A percentile compares a stretch with the other conserved stretches of the same genome.
These are phyloP conservation scores for Entelexis paramagnoliae DNA, from an alignment of 1,139 yeast genomes.

Conservation along the genomic window DNA sequence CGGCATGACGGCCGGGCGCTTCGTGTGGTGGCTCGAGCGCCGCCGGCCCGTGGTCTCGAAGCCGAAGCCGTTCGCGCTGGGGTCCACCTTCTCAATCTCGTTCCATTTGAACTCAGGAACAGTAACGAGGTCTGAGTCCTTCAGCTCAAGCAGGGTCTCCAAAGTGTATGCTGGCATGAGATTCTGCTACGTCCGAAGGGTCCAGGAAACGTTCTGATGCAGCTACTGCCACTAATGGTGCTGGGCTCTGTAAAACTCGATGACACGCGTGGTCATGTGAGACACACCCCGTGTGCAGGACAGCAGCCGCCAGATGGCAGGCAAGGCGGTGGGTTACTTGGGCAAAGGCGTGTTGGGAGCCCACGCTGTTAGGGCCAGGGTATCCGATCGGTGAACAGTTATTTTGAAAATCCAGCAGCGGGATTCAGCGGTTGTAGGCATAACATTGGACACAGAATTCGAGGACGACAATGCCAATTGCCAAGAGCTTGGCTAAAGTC, in stretches of 20 bases:
- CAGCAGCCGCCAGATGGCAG: no score
- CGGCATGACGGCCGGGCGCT: slow-evolving; percentile 22
- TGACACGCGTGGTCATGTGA: not conserved
- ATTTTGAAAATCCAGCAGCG: not conserved
- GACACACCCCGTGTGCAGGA: no score
- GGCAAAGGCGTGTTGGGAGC: not conserved
- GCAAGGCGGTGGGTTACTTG: not conserved
- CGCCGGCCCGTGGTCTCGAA: slow-evolving; percentile 12
- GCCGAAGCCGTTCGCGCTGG: slow-evolving; percentile 11
- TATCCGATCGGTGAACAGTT: not conserved
- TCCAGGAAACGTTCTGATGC: not conserved
- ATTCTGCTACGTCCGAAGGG: not conserved
- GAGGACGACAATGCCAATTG: slow-evolving; percentile 56
- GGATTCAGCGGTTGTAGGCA: not conserved
- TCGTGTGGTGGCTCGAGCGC: slow-evolving; percentile 17
- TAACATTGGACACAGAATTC: not conserved
- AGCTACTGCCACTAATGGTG: not conserved
- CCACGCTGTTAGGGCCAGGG: no score
- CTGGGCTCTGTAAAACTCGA: not conserved
- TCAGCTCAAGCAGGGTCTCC: slow-evolving; percentile 23
- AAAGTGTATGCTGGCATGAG: slow-evolving; percentile 25
- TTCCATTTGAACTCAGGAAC: slow-evolving; percentile 26
- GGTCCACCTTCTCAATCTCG: slow-evolving; percentile 22
- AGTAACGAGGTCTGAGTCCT: slow-evolving; percentile 23
- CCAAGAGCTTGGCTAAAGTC: slow-evolving; percentile 63